These are phyloP conservation scores for Dichomitus squalens DNA, from an alignment of 1,284 basidiomycete species.

Conservation along the genomic window DNA sequence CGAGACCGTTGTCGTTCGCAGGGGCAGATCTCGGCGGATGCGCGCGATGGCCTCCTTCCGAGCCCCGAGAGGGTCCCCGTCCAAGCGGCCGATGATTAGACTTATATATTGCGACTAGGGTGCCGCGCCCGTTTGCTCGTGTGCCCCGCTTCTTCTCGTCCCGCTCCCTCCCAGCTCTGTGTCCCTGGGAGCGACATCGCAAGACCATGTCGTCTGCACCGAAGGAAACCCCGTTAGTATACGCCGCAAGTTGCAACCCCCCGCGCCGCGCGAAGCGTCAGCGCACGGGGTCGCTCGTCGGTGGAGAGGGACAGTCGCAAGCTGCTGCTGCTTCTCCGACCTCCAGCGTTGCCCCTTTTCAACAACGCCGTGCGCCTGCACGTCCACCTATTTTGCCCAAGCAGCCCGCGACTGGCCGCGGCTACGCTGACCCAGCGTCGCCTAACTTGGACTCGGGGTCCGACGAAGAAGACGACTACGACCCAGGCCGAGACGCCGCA, in stretches of 20 bases:
- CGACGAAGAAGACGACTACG: slow-evolving; percentile 35
- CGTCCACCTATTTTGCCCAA: slow-evolving; percentile 31
- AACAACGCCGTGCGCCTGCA: slow-evolving; percentile 11
- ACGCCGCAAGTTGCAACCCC: slow-evolving; percentile 58
- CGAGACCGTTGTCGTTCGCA: slow-evolving; percentile 8
- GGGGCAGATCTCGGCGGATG: slow-evolving; percentile 16
- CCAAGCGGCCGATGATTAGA: background rate
- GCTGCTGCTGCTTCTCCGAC: too few species aligned
- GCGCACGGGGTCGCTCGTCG: slow-evolving; percentile 26
- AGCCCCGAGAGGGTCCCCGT: slow-evolving; percentile 5
- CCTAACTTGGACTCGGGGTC: slow-evolving; percentile 25
- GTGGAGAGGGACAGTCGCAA: slow-evolving; percentile 5
- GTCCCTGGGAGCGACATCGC: background rate
- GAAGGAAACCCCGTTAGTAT: slow-evolving; percentile 30
- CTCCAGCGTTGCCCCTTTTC: slow-evolving; percentile 16
- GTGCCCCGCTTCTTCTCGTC: slow-evolving; percentile 18
- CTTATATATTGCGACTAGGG: slow-evolving; percentile 1
- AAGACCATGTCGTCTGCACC: slow-evolving; percentile 20
- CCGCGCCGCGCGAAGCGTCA: slow-evolving; percentile 57
- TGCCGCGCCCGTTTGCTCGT: slow-evolving; percentile 19
- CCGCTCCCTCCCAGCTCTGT: background rate
- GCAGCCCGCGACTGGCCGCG: slow-evolving; percentile 25
- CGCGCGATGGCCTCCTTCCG: slow-evolving; percentile 2
- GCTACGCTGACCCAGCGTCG: slow-evolving; percentile 29
- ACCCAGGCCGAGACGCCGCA: slow-evolving; percentile 22